Percentiles rank a stretch among this genome's conserved stretches.
Conservation (phyloP, 2,329 filamentous ascomycete species). For the Diaporthe velutina region DNA sequence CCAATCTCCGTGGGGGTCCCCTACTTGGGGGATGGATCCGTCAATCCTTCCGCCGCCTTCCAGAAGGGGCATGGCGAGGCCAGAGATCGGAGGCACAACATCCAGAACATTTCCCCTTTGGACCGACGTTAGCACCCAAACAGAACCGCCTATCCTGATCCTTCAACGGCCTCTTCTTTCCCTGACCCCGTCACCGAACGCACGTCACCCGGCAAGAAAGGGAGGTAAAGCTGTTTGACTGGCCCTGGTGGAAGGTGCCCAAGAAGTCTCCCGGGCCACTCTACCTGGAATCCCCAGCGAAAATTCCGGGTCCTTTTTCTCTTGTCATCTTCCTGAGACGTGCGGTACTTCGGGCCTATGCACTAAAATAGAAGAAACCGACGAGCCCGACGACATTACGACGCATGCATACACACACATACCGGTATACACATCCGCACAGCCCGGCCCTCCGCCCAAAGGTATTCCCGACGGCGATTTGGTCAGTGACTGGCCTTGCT, state of each 20-base stretch:
- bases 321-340: slow-evolving; percentile 15
- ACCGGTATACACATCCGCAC: neutral
- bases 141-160: neutral
- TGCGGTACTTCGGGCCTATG: slow-evolving; percentile 13
- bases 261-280: neutral
- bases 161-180: neutral
- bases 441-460: neutral
- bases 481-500: neutral
- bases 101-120: slow-evolving; percentile 27
- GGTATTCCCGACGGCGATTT: neutral
- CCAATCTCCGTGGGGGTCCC: slow-evolving; percentile 25
- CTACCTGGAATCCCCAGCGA: neutral
- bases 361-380: slow-evolving; percentile 12
- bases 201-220: neutral
- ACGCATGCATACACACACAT: neutral
- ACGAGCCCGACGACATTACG: neutral
- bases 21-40: slow-evolving; percentile 1
- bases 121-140: neutral
- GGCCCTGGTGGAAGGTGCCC: neutral
- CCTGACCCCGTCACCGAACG: neutral
- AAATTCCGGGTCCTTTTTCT: neutral
- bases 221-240: neutral
- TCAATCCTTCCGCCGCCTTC: slow-evolving; percentile 24
- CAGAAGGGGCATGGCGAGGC: neutral
- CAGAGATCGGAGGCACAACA: slow-evolving; percentile 3